Conservation (phyloP, 2,329 filamentous ascomycete species). For the Fusarium luffae region DNA sequence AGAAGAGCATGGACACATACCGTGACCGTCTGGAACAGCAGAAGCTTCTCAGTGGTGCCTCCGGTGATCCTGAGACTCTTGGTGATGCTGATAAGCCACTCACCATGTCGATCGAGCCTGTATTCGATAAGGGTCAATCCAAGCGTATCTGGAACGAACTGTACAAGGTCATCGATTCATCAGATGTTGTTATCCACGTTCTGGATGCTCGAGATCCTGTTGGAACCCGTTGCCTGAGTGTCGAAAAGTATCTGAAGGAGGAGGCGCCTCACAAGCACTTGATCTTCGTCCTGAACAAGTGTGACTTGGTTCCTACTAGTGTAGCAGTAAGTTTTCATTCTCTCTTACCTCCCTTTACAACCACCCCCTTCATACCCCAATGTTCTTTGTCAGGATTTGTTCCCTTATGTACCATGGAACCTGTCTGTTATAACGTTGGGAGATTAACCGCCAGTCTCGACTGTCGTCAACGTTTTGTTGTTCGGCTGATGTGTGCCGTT, state of each 20-base stretch:
- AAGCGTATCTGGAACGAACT: conserved; percentile 98
- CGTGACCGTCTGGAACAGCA: conserved; percentile 83
- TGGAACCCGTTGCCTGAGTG: conserved; percentile 82
- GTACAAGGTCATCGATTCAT: conserved; percentile 94
- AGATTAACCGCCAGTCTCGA: conserved; percentile 75
- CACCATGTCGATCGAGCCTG: conserved; percentile 78
- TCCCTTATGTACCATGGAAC: conserved; percentile 77
- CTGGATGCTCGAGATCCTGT: conserved; percentile 89
- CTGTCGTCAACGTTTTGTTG: conserved; percentile 50
- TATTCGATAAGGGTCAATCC: conserved; percentile 94
- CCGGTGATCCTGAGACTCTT: conserved; percentile 66
- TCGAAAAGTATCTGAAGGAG: conserved; percentile 89
- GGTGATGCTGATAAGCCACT: conserved; percentile 55
- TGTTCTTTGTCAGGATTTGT: conserved; percentile 86
- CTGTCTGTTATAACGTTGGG: conserved; percentile 99
- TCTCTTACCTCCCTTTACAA: conserved; percentile 41
- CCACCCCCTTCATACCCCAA: conserved; percentile 65
- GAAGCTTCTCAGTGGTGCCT: conserved; percentile 77
- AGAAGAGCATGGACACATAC: conserved; percentile 84
- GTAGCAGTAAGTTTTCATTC: conserved; percentile 83
- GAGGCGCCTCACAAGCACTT: conserved; percentile 98
- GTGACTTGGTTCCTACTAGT: conserved; percentile 87
- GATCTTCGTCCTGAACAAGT: conserved; percentile 58
- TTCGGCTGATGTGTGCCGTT: conserved; percentile 82
- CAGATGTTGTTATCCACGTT: conserved; percentile 95